Evolutionary conservation across 495 filamentous ascomycete species (phyloP).

Genomic region (Xylaria palmicola): DNA sequence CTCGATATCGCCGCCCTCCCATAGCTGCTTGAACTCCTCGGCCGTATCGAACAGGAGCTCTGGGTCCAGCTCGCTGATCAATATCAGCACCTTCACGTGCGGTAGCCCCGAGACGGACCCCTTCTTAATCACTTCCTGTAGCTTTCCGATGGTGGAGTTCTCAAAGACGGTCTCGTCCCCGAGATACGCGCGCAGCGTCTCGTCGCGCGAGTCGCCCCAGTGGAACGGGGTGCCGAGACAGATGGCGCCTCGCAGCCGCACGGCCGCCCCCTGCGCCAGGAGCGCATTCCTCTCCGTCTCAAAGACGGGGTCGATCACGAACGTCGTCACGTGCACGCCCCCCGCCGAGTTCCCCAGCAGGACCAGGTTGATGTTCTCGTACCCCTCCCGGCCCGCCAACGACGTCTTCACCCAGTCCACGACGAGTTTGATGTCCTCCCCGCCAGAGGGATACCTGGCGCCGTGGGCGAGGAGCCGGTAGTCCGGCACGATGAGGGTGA

Average conservation of each 20-base stretch:
- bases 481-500: constrained; percentile 40
- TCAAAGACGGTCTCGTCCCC: constrained; percentile 27
- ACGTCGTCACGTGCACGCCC: constrained; percentile 41
- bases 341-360: constrained; percentile 47
- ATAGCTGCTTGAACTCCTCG: constrained; percentile 32
- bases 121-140: constrained; percentile 25
- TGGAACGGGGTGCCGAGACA: constrained; percentile 41
- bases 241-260: constrained; percentile 34
- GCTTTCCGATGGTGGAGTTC: constrained; percentile 29
- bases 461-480: constrained; percentile 43
- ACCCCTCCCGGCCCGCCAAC: constrained; percentile 19
- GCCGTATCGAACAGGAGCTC: constrained; percentile 33
- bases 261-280: constrained; percentile 15
- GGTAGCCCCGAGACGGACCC: constrained; percentile 24
- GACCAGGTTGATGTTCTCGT: constrained; percentile 35
- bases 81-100: constrained; percentile 27
- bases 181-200: constrained; percentile 28
- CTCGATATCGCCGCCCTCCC: constrained; percentile 28
- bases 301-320: constrained; percentile 31
- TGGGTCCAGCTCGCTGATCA: constrained; percentile 42
- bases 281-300: constrained; percentile 25
- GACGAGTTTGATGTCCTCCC: constrained; percentile 37
- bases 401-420: constrained; percentile 35
- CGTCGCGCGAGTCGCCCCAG: constrained; percentile 24
- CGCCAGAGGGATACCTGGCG: constrained; percentile 38